Base-by-base conservation (phyloP, 1,284 basidiomycete species). In the Pyrrhoderma lamaoense region DNA sequence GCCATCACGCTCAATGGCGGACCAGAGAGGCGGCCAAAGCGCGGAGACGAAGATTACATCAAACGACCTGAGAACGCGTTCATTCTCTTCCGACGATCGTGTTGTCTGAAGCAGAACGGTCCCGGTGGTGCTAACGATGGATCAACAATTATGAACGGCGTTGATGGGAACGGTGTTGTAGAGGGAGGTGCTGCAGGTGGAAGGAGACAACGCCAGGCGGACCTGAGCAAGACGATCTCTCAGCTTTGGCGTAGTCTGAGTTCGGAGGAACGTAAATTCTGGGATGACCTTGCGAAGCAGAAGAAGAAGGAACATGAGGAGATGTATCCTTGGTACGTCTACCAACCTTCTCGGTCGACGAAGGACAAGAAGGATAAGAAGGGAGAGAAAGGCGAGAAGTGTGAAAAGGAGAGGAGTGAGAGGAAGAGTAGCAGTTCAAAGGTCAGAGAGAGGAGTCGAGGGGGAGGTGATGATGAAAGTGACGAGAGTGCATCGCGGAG, bases 51-150 rank as follows among this genome's bases (percentile, higher is more conserved):
- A 51, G 82, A 85, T 64, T 87, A 87, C 63, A 78, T 87, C 69
- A 87, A 87, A 65, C 77, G 85, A 25, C 84, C 84, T 3, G 84
- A 87, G 68, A 87, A 87, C 61, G 85, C 85, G 19, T 87, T 87
- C 72, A 87, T 87, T 63, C 74, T 87, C 49, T 87, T 87, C 75
- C 76, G 85, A 52, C 75, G 84, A 57, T 78, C 82, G 60, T 83
- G 80, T 67, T 84, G 81, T 65, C 18, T 47, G 18, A 49, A 45
- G 80, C 84, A 65, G 81, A 84, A 49, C 77, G 79, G 43, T 16
- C 65, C 67, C 35, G 66, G 69, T 51, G 65, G 69, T 38, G 62
- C 65, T 13, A 31, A 31, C 11, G n/a, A n/a, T n/a, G n/a, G n/a
- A n/a, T 31, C 27, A 5, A 31, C 27, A 5, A 11, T 11, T 31